Base-by-base conservation (phyloP, 768 basidiomycete species). In the Mycena polygramma region DNA sequence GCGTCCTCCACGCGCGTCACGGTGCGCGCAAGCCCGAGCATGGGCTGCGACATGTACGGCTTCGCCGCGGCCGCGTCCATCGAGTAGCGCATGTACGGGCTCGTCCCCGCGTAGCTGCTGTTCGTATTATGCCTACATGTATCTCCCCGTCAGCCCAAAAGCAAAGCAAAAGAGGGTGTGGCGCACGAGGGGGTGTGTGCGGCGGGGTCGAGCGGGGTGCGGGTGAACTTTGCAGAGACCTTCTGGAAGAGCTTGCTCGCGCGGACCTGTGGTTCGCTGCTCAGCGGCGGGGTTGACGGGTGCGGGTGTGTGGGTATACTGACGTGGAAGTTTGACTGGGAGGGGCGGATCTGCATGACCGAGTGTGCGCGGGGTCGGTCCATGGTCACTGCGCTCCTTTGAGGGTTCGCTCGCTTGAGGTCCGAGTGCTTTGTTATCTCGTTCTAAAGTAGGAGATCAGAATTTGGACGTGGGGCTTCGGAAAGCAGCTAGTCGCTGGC, bases 31-130 rank as follows among this genome's bases (percentile, higher is more conserved):
- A 82, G 73, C 11, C 75, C 78, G 6, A 85, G 80, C 61, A 80
- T 74, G 1, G 86, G 84, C 61, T 86, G 85, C 14, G 85, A 85
- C 83, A 85, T 85, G 76, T 82, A 86, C 9, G 84, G 84, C 69
- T 86, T 87, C 5, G 7, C 46, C 0, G 54, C 20, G 41, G 78
- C 30, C 30, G 30, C 68, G 73, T 85, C 82, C 57, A 81, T 72
- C 11, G 81, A 82, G 67, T 75, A 75, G 36, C 78, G 77, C 68
- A 63, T 76, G 73, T 69, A 69, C 57, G 63, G 63, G 15, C 54
- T 37, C 30, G 39, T n/a, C n/a, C 15, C 43, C 4, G 10, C 4
- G n/a, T n/a, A n/a, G 30, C 30, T 6, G 30, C 30, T 30, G 30
- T 30, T 30, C 30, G 30, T 6, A 30, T 30, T 30, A 30, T n/a